phyloP scores from a whole-genome alignment of 2,329 filamentous ascomycete genomes.

The Neopestalotiopsis rosae region DNA sequence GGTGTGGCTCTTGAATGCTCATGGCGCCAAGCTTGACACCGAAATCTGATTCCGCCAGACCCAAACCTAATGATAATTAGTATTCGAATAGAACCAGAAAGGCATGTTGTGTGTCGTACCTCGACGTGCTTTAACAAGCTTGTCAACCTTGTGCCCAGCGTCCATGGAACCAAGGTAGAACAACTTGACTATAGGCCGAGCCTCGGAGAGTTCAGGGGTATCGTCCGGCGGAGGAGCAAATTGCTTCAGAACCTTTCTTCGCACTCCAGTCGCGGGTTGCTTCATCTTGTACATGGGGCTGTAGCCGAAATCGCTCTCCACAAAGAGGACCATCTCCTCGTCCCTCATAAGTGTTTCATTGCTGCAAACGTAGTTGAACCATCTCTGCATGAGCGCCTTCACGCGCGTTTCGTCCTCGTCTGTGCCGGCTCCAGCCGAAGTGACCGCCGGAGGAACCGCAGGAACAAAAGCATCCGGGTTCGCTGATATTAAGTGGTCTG shows the following conservation, averaged over 20 bases:
- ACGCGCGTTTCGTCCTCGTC: constrained; percentile 93
- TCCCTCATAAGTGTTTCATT: constrained; percentile 94
- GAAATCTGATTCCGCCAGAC: constrained; percentile 89
- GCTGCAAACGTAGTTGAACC: constrained; percentile 91
- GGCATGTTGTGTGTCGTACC: constrained; percentile 58
- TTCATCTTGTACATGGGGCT: constrained; percentile 94
- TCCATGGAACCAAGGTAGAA: constrained; percentile 98
- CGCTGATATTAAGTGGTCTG: constrained; percentile 93
- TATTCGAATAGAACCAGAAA: not conserved
- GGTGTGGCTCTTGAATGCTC: constrained; percentile 88
- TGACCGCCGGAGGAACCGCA: constrained; percentile 91
- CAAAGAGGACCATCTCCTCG: constrained; percentile 96
- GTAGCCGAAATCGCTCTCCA: constrained; percentile 99
- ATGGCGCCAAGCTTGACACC: constrained; percentile 88
- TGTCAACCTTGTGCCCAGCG: constrained; percentile 94
- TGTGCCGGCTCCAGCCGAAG: constrained; percentile 91
- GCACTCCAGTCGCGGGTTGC: constrained; percentile 94
- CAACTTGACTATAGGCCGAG: constrained; percentile 88
- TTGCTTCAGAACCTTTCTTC: constrained; percentile 95
- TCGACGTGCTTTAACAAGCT: constrained; percentile 88
- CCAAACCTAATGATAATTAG: constrained; percentile 69
- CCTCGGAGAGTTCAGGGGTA: constrained; percentile 90
- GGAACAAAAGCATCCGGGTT: constrained; percentile 96
- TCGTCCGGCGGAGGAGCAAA: constrained; percentile 98
- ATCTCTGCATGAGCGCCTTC: constrained; percentile 88